A percentile compares a stretch with the other conserved stretches of the same genome.
Conservation (phyloP, 2,329 filamentous ascomycete genomes). For the Alternaria dauci region DNA sequence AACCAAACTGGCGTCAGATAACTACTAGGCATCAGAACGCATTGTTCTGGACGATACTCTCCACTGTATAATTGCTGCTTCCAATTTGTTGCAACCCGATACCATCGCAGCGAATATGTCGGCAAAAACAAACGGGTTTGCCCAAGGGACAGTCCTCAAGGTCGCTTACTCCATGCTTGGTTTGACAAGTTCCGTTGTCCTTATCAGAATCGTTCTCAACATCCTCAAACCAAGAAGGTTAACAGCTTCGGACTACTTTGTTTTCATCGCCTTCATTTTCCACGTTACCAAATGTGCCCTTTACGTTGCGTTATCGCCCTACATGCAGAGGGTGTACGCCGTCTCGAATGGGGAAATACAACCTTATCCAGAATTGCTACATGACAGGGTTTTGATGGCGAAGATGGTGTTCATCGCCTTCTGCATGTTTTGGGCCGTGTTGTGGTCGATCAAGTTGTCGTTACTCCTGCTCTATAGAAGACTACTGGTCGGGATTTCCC, state of each 20-base stretch:
- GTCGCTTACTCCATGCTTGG: constrained; percentile 23
- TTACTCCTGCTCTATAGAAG: constrained; percentile 50
- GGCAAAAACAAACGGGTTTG: constrained; percentile 18
- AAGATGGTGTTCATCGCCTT: constrained; percentile 51
- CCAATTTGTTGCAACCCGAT: neutral
- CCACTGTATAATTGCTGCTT: neutral
- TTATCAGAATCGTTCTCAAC: constrained; percentile 18
- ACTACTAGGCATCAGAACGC: neutral
- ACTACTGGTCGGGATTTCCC: constrained; percentile 38
- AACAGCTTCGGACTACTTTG: constrained; percentile 22
- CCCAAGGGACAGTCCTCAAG: constrained; percentile 21
- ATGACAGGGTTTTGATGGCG: constrained; percentile 42
- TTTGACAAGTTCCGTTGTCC: constrained; percentile 20
- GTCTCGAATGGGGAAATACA: constrained; percentile 30
- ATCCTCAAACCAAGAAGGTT: constrained; percentile 10
- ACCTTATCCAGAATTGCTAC: constrained; percentile 36
- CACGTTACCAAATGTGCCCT: constrained; percentile 32
- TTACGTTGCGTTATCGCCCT: constrained; percentile 48
- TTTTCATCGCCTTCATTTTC: constrained; percentile 38
- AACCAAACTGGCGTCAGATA: neutral
- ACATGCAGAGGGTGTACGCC: constrained; percentile 42
- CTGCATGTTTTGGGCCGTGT: constrained; percentile 50
- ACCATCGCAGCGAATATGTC: constrained; percentile 8
- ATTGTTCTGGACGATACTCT: neutral
- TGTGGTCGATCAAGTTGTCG: constrained; percentile 53